Base-by-base conservation (phyloP, 768 basidiomycete species). In the Macrocybe gigantea region DNA sequence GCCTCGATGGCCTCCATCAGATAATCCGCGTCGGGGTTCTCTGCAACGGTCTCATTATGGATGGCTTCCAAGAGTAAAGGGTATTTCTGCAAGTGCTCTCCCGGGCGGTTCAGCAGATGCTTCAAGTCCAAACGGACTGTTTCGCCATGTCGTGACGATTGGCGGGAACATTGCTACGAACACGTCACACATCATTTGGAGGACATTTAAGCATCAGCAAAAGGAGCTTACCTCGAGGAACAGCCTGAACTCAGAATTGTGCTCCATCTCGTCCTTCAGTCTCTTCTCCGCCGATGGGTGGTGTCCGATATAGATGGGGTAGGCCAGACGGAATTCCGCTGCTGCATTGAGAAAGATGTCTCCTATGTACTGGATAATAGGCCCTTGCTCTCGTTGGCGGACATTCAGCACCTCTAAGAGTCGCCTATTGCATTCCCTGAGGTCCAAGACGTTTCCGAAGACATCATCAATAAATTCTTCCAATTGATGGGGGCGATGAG, bases 301-400 rank as follows among this genome's bases (percentile, higher is more conserved):
- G 63, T 88, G 84, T 1, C 88, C 90, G 33, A 91, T 77, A 56
- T 94, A 96, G 5, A 76, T 77, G 2, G 92, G 89, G 60, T 98
- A 98, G 2, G 85, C 83, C 33, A 83, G 71, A 38, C 89, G 77
- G 69, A 96, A 96, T 57, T 93, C 88, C 5, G 88, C 80, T 0
- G 93, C 93, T 5, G 88, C 85, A 29, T 85, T 79, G 35, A 96
- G 71, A 61, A 95, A 91, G 41, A 96, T 79, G 58, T 95, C 93
- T 0, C 95, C 94, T 15, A 97, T 88, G 37, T 78, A 75, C 51
- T 82, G 77, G 33, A 98, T 89, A 45, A 96, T 77, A 0, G 88
- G 85, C 0, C 77, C 79, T 52, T 93, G 85, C 60, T 96, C 93
- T 53, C 67, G 85, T 60, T 97, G 92, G 31, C 93, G 81, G 37